Evolutionary conservation across 164 flowering plant species (phyloP).

Genomic region (Pachysandra terminalis): DNA sequence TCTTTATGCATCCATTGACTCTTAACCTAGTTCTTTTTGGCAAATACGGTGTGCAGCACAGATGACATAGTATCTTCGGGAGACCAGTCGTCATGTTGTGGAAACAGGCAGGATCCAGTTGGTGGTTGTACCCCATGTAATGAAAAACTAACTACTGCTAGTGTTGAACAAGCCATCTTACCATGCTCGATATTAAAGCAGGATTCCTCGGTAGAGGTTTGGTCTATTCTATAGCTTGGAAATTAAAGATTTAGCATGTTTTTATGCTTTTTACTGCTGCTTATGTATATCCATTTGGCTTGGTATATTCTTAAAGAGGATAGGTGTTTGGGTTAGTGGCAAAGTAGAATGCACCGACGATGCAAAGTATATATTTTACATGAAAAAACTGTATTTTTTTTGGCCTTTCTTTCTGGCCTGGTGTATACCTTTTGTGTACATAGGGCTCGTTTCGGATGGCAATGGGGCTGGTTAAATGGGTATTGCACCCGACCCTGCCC

Average conservation of each 20-base stretch:
- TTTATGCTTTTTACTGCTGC: constrained; percentile 1
- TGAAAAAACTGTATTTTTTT: too few relatives aligned
- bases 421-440: too few relatives aligned
- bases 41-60: constrained; percentile 13
- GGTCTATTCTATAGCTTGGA: background rate
- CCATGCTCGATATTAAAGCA: constrained; percentile 24
- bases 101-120: constrained; percentile 2
- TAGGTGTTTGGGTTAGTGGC: too few relatives aligned
- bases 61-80: background rate
- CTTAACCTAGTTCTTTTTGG: background rate
- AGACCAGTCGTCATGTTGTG: background rate
- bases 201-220: constrained; percentile 15
- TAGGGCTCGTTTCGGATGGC: too few relatives aligned
- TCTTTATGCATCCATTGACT: constrained; percentile 1
- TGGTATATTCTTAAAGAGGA: too few relatives aligned
- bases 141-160: constrained; percentile 12
- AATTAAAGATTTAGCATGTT: background rate
- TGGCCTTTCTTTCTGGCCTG: background rate
- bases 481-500: too few relatives aligned
- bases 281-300: constrained; percentile 1
- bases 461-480: too few relatives aligned
- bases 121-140: constrained; percentile 2
- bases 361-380: constrained; percentile 23
- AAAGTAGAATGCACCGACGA: constrained; percentile 18
- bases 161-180: constrained; percentile 18